Evolutionary conservation across 1,139 yeast genomes (phyloP).

Genomic region (Sugiyamaella grinbergsii): DNA sequence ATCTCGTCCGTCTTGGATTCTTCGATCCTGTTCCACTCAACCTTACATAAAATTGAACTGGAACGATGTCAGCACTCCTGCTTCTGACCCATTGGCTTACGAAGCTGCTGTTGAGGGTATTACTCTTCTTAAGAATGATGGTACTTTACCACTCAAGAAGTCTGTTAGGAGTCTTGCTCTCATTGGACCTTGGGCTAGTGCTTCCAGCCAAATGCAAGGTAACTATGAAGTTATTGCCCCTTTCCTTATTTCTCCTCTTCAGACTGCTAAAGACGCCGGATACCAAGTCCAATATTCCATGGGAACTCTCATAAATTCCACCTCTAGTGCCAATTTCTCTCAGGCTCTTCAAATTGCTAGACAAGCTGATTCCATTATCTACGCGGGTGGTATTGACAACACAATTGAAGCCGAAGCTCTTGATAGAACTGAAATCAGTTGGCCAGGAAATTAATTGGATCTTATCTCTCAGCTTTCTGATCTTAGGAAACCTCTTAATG

Average conservation of each 20-base stretch:
- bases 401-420: slow-evolving; percentile 24
- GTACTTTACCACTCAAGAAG: slow-evolving; percentile 51
- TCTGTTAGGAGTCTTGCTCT: slow-evolving; percentile 49
- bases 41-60: slow-evolving; percentile 20
- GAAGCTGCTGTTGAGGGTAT: slow-evolving; percentile 58
- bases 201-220: slow-evolving; percentile 25
- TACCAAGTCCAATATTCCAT: slow-evolving; percentile 14
- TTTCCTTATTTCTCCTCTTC: slow-evolving; percentile 22
- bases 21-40: slow-evolving; percentile 21
- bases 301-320: slow-evolving; percentile 20
- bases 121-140: slow-evolving; percentile 55
- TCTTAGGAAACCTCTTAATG: slow-evolving; percentile 22
- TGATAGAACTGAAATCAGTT: slow-evolving; percentile 22
- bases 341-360: slow-evolving; percentile 22
- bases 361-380: slow-evolving; percentile 24
- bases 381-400: slow-evolving; percentile 26
- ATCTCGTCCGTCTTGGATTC: slow-evolving; percentile 23
- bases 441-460: slow-evolving; percentile 27
- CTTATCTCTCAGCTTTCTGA: slow-evolving; percentile 19
- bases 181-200: slow-evolving; percentile 36
- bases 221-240: slow-evolving; percentile 23
- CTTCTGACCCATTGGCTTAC: slow-evolving; percentile 50
- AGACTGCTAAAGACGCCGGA: slow-evolving; percentile 21
- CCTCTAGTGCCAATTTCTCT: slow-evolving; percentile 15
- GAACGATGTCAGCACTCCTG: slow-evolving; percentile 53